Evolutionary conservation across 2,329 filamentous ascomycete species (phyloP), one percentile per base, ranked within the genome.

Genomic region (Penicillium sp.): DNA sequence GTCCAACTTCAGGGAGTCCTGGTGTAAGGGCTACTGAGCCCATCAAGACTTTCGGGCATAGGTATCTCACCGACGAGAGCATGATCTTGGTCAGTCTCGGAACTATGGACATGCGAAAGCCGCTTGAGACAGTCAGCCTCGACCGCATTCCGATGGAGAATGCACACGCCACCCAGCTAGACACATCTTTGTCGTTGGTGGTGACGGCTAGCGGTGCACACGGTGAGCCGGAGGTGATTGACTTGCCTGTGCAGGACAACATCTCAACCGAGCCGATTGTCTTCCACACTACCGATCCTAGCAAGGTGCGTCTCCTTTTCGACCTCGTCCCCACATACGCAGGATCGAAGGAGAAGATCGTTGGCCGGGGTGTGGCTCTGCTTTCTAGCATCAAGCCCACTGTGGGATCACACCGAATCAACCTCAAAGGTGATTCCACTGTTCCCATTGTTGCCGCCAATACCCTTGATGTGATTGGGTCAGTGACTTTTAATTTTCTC

Each of bases 251-350:
- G 0, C 91, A 97, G 64, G 93, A 97, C 52, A 95, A 93, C 64
- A 90, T 97, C 63, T 88, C 89, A 35, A 97, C 94, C 0, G 93
- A 97, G 66, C 94, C 94, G 0, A 90, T 99, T 43, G 87, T 91
- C 0, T 99, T 99, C 74, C 90, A 87, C 55, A 88, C 93, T 0
- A 81, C 76, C 1, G 90, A 97, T 69, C 81, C 87, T 1, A 81
- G 83, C 29, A 90, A 91, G 67, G 92, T 97, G 57, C 95, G 93
- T 72, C 79, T 99, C 10, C 80, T 95, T 50, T 99, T 99, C 66
- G 94, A 99, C 66, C 90, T 99, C 63, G 87, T 97, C 2, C 94
- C 93, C 1, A 99, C 94, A 0, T 97, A 97, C 74, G 89, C 93
- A 39, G 94, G 93, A 5, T 79, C 81, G 7, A 84, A 83, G 43